These are phyloP conservation scores for Colletotrichum noveboracense DNA, from an alignment of 2,329 filamentous ascomycete species.

Conservation along the genomic window DNA sequence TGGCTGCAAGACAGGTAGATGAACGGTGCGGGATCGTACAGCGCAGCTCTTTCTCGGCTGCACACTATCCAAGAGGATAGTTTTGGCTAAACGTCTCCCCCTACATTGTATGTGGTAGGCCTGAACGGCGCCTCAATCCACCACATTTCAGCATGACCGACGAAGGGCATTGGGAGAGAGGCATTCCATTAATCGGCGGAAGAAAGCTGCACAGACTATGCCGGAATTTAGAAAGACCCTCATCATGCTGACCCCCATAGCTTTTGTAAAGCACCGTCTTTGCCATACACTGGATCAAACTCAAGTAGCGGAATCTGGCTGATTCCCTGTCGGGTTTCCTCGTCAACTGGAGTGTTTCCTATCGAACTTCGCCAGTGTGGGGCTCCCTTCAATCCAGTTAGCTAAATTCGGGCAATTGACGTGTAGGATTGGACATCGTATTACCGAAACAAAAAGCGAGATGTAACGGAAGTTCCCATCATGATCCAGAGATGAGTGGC, in stretches of 20 bases:
- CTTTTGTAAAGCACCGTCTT: background rate
- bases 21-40: background rate
- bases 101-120: background rate
- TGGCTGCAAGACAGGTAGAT: background rate
- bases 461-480: background rate
- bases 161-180: background rate
- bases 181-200: background rate
- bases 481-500: background rate
- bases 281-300: background rate
- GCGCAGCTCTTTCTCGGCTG: accelerated
- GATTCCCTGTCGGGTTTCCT: background rate
- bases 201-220: background rate
- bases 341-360: background rate
- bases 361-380: background rate
- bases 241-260: background rate
- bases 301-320: background rate
- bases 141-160: accelerated
- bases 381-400: background rate
- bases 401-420: background rate
- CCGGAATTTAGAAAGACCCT: background rate
- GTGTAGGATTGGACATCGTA: background rate
- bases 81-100: background rate
- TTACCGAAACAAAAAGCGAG: background rate
- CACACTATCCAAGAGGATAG: accelerated
- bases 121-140: background rate